Evolutionary conservation across 2,329 filamentous ascomycete species (phyloP).

Genomic region (Sclerotinia glacialis): DNA sequence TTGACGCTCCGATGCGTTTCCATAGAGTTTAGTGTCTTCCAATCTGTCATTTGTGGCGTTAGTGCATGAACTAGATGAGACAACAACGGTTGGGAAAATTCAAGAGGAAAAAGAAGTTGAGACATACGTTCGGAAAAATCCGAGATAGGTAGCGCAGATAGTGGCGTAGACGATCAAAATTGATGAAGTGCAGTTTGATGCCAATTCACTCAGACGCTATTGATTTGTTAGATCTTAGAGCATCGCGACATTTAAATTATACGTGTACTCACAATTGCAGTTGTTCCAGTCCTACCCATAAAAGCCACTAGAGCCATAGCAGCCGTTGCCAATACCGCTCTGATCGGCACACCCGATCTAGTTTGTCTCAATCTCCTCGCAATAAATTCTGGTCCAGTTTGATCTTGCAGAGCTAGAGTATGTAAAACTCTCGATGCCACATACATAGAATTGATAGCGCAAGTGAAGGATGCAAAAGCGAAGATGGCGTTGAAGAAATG

Average conservation of each 20-base stretch:
- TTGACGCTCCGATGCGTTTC: conserved; percentile 42
- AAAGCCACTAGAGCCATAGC: conserved; percentile 43
- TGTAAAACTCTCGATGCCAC: conserved; percentile 42
- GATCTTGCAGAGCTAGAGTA: conserved; percentile 42
- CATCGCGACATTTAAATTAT: not conserved
- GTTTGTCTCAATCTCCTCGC: conserved; percentile 41
- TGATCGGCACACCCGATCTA: conserved; percentile 42
- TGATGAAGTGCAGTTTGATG: conserved; percentile 42
- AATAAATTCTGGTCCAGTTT: conserved; percentile 44
- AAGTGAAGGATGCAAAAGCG: conserved; percentile 42
- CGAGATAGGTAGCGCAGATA: conserved; percentile 45
- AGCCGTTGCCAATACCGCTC: conserved; percentile 43
- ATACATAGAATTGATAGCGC: conserved; percentile 43
- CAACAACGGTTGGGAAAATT: not conserved
- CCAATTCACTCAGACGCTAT: conserved; percentile 42
- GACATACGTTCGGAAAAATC: conserved; percentile 42
- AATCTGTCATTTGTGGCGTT: conserved; percentile 35
- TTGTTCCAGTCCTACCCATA: conserved; percentile 42
- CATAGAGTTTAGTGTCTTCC: conserved; percentile 42
- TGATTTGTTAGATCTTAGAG: conserved; percentile 20
- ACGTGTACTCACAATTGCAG: conserved; percentile 39
- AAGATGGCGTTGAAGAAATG: conserved; percentile 41
- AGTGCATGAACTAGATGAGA: not conserved
- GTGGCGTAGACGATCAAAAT: conserved; percentile 44
- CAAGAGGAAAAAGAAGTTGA: not conserved